Evolutionary conservation across 2,329 filamentous ascomycete genomes (phyloP), one percentile per base, ranked within the genome.

Genomic region (Aspergillus alliaceus): DNA sequence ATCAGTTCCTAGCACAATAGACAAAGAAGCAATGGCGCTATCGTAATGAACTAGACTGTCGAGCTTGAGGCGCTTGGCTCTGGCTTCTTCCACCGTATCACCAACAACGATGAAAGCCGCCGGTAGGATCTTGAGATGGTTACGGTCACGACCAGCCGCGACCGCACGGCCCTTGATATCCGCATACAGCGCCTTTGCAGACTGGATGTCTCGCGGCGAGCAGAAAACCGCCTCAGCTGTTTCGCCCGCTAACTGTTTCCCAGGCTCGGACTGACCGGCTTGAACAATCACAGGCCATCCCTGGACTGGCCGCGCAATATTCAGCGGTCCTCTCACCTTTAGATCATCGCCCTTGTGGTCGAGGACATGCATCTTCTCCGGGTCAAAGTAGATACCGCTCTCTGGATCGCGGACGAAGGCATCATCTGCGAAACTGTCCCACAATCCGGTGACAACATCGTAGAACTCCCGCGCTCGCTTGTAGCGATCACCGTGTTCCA

Each of bases 251-350:
- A 84, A 68, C 59, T 83, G 80, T 27, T 74, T 69, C 0, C 81
- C 82, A 0, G 80, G 80, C 52, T 83, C 81, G 0, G 79, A 82
- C 62, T 83, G 80, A 0, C 82, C 81, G 2, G 81, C 82, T 55
- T 84, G 81, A 1, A 83, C 79, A 57, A 84, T 83, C 0, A 84
- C 81, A 0, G 82, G 82, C 80, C 80, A 83, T 0, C 82, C 82
- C 59, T 84, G 81, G 1, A 81, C 76, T 0, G 82, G 80, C 0
- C 81, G 70, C 0, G 80, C 81, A 52, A 84, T 83, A 55, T 83
- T 83, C 52, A 84, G 60, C 3, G 81, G 81, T 0, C 80, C 80
- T 2, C 72, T 70, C 1, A 82, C 79, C 51, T 77, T 72, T 25
- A 82, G 67, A 29, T 78, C 73, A 3, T 80, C 75, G 0, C 82